Evolutionary conservation across 2,329 filamentous ascomycete genomes (phyloP), one percentile per base, ranked within the genome.

Genomic region (Leptoxyphium fumago): DNA sequence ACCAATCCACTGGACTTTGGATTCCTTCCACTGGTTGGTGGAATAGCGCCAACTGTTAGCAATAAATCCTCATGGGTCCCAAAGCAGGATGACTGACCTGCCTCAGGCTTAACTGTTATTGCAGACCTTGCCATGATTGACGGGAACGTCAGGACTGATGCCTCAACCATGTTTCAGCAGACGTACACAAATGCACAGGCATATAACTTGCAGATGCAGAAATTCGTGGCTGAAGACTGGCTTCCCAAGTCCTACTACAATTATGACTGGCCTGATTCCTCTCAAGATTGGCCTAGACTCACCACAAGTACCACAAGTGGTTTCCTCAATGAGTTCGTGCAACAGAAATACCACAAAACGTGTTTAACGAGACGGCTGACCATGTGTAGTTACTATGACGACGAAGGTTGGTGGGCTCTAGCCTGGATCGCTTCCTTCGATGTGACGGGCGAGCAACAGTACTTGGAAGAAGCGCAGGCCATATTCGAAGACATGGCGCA

Each of bases 371-470:
- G 21, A 39, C 21, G 18, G 43, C 45, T 46, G n/a, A 46, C 58
- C 50, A 11, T 65, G 13, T 62, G 65, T 36, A 61, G 60, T 32
- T 70, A 59, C 45, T 73, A 73, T 51, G 72, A 75, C 43, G 72
- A 75, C 46, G 69, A 74, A 46, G 67, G 64, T 1, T 71, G 69
- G 68, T 71, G 71, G 71, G 69, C 68, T 2, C 55, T 75, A 7
- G 72, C 64, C 17, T 74, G 71, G 71, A 67, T 75, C 49, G 65
- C 63, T 2, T 71, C 68, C n/a, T 75, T 73, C 56, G 72, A 75
- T 50, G 55, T 73, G 4, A 74, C 71, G 0, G 52, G 58, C 1
- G 59, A 71, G 17, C 44, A 45, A 0, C 47, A 62, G 2, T 74
- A 74, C 45, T 62, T 75, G 10, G 50, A 60, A 5, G 59, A 68